Evolutionary conservation across 306 rosid species (phyloP), one percentile per base, ranked within the genome.

Genomic region (Quercus parvula): DNA sequence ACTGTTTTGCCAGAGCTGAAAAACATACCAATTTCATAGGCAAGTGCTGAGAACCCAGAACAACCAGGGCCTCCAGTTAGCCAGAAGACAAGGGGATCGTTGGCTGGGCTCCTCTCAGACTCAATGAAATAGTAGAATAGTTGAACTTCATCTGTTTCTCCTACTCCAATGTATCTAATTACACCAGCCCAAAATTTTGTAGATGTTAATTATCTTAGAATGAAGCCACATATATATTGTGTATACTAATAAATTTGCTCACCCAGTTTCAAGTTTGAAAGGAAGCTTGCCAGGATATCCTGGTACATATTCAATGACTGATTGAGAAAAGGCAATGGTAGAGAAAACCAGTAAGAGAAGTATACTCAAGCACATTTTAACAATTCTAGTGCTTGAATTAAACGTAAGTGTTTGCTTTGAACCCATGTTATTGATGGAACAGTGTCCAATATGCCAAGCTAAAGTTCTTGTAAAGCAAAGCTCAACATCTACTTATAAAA

Each of bases 11-110:
- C 54, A 10, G 17, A 49, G 54, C 17, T 49, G 54, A 12, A 31
- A 15, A 11, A 55, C 8, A 11, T 59, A 78, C 84, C 84, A 30
- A 75, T 75, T 75, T 81, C 76, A 24, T 25, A 81, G 14, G 70
- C 70, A 5, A 81, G 17, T 3, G 75, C 84, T 18, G 73, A 67
- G 41, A 81, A 75, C 0, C 71, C 79, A 5, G 84, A 81, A 51
- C 84, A 81, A 38, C 77, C 84, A 22, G 84, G 84, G 27, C 84
- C 84, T 38, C 84, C 84, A 30, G 75, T 81, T 22, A 68, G 80
- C 76, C 76, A 81, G 30, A 81, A 76, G 1, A 81, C 54, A 58
- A 81, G 76, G 24, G 84, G 84, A 28, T 81, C 84, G 13, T 56
- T 71, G 41, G 25, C 38, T 3, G 84, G 84, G 35, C 8, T 81